Percentiles rank a stretch among this genome's conserved stretches.
Evolutionary conservation across 345 rosid genomes (phyloP).

Genomic region (Eucalyptus erythrocorys): DNA sequence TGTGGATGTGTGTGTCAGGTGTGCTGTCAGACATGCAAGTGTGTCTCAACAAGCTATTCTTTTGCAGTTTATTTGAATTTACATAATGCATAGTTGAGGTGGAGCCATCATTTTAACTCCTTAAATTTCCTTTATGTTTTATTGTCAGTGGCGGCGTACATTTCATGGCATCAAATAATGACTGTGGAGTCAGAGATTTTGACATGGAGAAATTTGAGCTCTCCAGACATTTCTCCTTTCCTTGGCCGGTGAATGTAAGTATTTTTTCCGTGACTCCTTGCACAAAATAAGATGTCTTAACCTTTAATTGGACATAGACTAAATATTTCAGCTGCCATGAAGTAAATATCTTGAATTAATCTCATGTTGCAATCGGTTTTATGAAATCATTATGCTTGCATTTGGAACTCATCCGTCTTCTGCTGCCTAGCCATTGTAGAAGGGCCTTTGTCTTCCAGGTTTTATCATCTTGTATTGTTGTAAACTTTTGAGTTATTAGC

Average conservation of each 20-base stretch:
- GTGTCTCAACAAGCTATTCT: background rate
- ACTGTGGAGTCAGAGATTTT: slow-evolving; percentile 43
- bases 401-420: background rate
- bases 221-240: slow-evolving; percentile 26
- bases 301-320: background rate
- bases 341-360: background rate
- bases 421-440: background rate
- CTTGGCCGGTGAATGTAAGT: slow-evolving; percentile 55
- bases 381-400: background rate
- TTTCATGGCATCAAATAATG: slow-evolving; percentile 50
- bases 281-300: background rate
- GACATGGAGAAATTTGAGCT: slow-evolving; percentile 43
- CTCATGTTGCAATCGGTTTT: background rate
- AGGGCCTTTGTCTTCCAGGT: background rate
- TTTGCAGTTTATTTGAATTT: background rate
- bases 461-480: background rate
- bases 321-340: background rate
- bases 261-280: background rate
- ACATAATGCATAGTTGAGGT: background rate
- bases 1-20: background rate
- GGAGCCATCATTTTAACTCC: background rate
- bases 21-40: background rate
- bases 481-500: background rate
- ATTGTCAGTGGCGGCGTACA: slow-evolving; percentile 34
- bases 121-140: background rate